These are phyloP conservation scores for Ambrosiella beaveri DNA, from an alignment of 2,329 filamentous ascomycete species.

Conservation along the genomic window DNA sequence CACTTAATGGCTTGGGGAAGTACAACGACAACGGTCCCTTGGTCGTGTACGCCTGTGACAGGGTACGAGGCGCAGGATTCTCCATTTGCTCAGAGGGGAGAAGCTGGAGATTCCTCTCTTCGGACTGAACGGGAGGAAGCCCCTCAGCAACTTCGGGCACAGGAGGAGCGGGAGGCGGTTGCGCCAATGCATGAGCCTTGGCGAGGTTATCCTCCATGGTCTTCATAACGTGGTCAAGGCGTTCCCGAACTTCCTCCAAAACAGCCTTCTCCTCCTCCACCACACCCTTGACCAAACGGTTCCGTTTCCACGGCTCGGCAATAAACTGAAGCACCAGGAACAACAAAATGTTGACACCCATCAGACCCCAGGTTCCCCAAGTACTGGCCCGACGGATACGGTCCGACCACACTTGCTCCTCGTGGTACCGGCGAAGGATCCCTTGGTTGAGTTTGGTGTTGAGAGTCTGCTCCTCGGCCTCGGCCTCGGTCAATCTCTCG, in stretches of 20 bases:
- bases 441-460: slow-evolving; percentile 58
- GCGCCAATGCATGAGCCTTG: slow-evolving; percentile 7
- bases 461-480: slow-evolving; percentile 64
- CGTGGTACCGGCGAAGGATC: slow-evolving; percentile 85
- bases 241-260: slow-evolving; percentile 28
- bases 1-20: slow-evolving; percentile 6
- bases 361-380: slow-evolving; percentile 95
- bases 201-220: slow-evolving; percentile 11
- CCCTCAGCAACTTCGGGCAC: not conserved
- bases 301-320: slow-evolving; percentile 81
- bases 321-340: slow-evolving; percentile 76
- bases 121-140: not conserved
- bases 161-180: not conserved
- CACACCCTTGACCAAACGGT: slow-evolving; percentile 64
- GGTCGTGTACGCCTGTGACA: slow-evolving; percentile 6
- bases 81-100: not conserved
- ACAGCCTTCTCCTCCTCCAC: slow-evolving; percentile 56
- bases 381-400: slow-evolving; percentile 92
- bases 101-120: not conserved
- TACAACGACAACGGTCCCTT: slow-evolving; percentile 5
- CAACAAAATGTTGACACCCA: slow-evolving; percentile 87
- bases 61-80: not conserved
- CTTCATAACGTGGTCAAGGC: slow-evolving; percentile 13
- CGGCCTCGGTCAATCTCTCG: slow-evolving; percentile 54
- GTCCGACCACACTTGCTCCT: slow-evolving; percentile 98